Conservation (phyloP, 208 protist species). For the Leishmania tarentolae region DNA sequence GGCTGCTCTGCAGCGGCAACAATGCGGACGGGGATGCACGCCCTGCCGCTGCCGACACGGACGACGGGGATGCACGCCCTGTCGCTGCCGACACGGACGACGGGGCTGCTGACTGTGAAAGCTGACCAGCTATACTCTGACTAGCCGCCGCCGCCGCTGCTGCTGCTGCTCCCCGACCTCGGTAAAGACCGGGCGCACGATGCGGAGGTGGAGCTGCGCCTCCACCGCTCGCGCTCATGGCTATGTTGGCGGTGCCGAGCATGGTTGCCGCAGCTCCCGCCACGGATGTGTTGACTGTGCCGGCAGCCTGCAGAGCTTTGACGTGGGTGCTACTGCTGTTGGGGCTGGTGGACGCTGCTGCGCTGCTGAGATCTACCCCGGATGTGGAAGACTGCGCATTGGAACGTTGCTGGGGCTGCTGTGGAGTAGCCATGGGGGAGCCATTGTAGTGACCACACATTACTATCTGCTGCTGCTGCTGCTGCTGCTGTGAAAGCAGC, state of each 20-base stretch:
- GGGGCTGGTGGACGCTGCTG: neutral
- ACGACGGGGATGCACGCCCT: neutral
- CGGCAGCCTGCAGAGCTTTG: neutral
- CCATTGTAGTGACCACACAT: neutral
- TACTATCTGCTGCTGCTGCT: neutral
- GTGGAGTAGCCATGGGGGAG: neutral
- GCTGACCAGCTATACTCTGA: neutral
- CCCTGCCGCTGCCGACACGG: neutral
- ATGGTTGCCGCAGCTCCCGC: conserved; percentile 22
- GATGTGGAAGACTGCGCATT: neutral
- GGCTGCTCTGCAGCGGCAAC: neutral
- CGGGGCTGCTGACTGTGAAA: neutral
- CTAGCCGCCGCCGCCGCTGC: conserved; percentile 4
- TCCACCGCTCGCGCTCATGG: neutral
- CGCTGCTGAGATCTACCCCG: neutral
- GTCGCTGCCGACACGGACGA: neutral
- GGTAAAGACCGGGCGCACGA: conserved; percentile 14
- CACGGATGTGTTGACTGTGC: neutral
- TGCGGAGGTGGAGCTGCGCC: neutral
- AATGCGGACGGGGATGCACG: neutral
- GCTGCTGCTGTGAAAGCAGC: conserved; percentile 1
- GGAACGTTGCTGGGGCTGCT: conserved; percentile 7
- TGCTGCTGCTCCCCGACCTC: conserved; percentile 19
- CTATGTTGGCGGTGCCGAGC: conserved; percentile 1
- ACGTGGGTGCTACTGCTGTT: neutral